A percentile compares a stretch with the other conserved stretches of the same genome.
These are phyloP conservation scores for Cystoisospora suis DNA, from an alignment of 169 alveolate genomes.

Conservation along the genomic window DNA sequence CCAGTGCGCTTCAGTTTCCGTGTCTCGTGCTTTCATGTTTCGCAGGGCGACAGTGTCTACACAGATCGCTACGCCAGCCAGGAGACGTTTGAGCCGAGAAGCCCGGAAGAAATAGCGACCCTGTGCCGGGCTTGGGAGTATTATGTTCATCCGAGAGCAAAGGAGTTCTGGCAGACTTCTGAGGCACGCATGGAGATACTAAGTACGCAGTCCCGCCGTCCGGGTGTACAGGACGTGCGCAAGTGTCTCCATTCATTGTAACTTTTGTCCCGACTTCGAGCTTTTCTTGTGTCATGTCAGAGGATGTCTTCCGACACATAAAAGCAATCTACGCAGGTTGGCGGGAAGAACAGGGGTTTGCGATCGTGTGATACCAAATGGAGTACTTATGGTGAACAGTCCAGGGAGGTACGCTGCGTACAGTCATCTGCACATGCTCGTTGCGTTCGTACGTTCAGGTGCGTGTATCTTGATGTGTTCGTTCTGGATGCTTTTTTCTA, in stretches of 20 bases:
- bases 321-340: too few species aligned
- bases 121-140: slow-evolving; percentile 89
- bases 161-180: slow-evolving; percentile 87
- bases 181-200: slow-evolving; percentile 83
- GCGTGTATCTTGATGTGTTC: neutral
- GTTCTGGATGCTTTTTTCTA: neutral
- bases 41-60: slow-evolving; percentile 57
- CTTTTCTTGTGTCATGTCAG: neutral
- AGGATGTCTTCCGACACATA: neutral
- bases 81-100: slow-evolving; percentile 77
- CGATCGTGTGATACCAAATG: too few species aligned
- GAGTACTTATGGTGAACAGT: too few species aligned
- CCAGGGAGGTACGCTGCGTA: too few species aligned
- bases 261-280: neutral
- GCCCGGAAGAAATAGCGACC: slow-evolving; percentile 86
- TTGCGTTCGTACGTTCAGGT: too few species aligned
- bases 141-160: slow-evolving; percentile 92
- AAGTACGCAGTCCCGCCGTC: slow-evolving; percentile 74
- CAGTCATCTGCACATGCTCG: too few species aligned
- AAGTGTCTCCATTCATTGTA: neutral
- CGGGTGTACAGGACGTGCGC: neutral
- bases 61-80: slow-evolving; percentile 69
- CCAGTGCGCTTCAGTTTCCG: too few species aligned
- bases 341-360: too few species aligned
- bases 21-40: too few species aligned